phyloP scores from a whole-genome alignment of 176 grass and related monocot genomes.

The Chloris gayana region DNA sequence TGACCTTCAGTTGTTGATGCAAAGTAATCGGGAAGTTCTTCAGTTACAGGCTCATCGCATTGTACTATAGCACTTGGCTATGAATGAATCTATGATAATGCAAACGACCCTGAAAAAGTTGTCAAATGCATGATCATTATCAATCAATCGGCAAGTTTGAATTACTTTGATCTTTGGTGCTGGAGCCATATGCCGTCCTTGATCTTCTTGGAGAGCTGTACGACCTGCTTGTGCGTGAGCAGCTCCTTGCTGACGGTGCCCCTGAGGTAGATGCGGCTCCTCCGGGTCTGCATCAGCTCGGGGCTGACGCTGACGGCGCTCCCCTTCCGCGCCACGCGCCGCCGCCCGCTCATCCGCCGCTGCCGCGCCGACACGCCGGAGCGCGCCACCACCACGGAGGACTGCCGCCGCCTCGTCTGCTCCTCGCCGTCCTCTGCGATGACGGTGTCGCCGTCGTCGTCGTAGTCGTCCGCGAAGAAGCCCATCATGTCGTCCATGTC shows the following conservation, averaged over 20 bases:
- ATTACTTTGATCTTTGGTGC: constrained; percentile 75
- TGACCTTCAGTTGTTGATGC: neutral
- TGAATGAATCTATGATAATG: neutral
- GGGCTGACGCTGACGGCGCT: constrained; percentile 60
- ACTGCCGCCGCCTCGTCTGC: constrained; percentile 1
- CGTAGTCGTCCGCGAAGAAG: constrained; percentile 8
- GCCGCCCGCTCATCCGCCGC: constrained; percentile 61
- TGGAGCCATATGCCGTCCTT: constrained; percentile 77
- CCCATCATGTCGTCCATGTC: constrained; percentile 43
- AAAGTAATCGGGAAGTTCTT: neutral
- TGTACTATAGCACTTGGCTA: neutral
- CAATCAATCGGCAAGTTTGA: neutral
- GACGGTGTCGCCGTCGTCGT: neutral
- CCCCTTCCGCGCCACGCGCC: neutral
- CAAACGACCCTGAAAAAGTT: too few relatives aligned
- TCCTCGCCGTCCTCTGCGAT: neutral
- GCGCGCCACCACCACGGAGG: constrained; percentile 48
- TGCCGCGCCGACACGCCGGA: constrained; percentile 71
- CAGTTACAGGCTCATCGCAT: neutral
- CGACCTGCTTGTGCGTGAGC: constrained; percentile 87
- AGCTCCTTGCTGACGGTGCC: constrained; percentile 77
- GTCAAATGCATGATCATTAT: too few relatives aligned
- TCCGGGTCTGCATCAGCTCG: constrained; percentile 64
- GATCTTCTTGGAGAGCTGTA: constrained; percentile 93
- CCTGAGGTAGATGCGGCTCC: constrained; percentile 71